These are phyloP conservation scores for Coelastrella sp. DNA, from an alignment of 139 green algal species.

Conservation along the genomic window DNA sequence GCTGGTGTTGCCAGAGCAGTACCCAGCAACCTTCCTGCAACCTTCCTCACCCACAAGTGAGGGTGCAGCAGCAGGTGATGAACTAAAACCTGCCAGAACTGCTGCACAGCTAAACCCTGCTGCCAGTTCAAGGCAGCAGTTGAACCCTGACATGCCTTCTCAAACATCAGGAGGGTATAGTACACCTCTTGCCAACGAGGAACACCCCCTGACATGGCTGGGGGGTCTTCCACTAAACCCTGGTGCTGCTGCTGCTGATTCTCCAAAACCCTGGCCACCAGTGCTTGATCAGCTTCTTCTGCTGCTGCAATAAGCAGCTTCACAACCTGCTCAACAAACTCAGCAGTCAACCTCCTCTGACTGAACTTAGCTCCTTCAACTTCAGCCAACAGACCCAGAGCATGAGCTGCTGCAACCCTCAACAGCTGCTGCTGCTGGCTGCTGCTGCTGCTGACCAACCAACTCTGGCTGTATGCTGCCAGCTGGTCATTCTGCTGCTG, in stretches of 20 bases:
- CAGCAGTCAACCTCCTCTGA: neutral
- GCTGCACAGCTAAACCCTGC: slow-evolving; percentile 12
- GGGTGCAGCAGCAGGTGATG: slow-evolving; percentile 44
- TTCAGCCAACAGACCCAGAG: slow-evolving; percentile 39
- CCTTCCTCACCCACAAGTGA: slow-evolving; percentile 92
- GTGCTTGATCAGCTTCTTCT: slow-evolving; percentile 12
- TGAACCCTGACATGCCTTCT: slow-evolving; percentile 59
- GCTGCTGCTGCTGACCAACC: neutral
- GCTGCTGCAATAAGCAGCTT: neutral
- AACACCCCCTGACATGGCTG: too few species aligned
- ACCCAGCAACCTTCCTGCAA: slow-evolving; percentile 77
- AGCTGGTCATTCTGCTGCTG: slow-evolving; percentile 58
- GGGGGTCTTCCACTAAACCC: neutral
- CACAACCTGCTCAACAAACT: neutral
- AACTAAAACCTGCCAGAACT: slow-evolving; percentile 11
- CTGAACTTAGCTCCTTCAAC: slow-evolving; percentile 27
- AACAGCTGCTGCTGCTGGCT: slow-evolving; percentile 21
- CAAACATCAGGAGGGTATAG: slow-evolving; percentile 78
- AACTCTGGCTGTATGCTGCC: slow-evolving; percentile 57
- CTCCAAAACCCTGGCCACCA: neutral
- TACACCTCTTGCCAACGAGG: slow-evolving; percentile 87
- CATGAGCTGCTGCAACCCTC: slow-evolving; percentile 31
- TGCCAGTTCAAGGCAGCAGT: slow-evolving; percentile 28
- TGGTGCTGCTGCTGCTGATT: slow-evolving; percentile 1
- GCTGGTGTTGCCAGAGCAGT: slow-evolving; percentile 58